Evolutionary conservation across 1,139 yeast genomes (phyloP), one percentile per base, ranked within the genome.

Genomic region (Chernovozyma sophiae-reginae): DNA sequence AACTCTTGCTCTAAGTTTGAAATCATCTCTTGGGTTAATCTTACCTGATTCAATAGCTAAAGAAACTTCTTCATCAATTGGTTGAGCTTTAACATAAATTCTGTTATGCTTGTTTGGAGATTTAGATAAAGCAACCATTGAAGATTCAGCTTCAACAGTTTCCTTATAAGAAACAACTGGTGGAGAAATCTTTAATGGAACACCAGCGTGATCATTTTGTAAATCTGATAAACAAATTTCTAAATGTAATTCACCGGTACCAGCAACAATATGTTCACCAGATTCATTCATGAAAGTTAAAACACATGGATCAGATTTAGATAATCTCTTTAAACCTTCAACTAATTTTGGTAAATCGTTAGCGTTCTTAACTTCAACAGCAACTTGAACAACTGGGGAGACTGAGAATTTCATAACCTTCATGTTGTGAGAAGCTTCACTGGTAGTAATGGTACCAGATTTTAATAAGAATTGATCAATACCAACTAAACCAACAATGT

Each of bases 71-170:
- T 92, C 97, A 56, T 81, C 86, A 55, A 92, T 70, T 68, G 98
- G 97, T 72, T 85, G 81, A 71, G 97, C 97, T 79, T 85, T 87
- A 68, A 90, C 83, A 83, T 87, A 92, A 68, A 92, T 82, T 86
- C 98, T 92, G 96, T 92, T 92, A 79, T 92, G 98, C 89, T 92
- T 92, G 94, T 92, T 92, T 73, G 97, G 97, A 70, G 98, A 92
- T 81, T 92, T 92, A 55, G 98, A 90, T 65, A 92, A 81, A 62
- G 98, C 97, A 64, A 78, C 79, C 84, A 87, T 92, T 62, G 95
- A 81, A 45, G 97, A 90, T 74, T 85, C 95, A 62, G 74, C 82
- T 63, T 81, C 82, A 67, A 90, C 97, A 50, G 97, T 92, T 81
- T 92, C 98, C 83, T 97, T 86, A 90, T 92, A 92, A 61, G 97